Percentiles rank a stretch among this genome's conserved stretches.
Evolutionary conservation across 2,329 filamentous ascomycete species (phyloP).

Genomic region (Dryadomyces quercivorus): DNA sequence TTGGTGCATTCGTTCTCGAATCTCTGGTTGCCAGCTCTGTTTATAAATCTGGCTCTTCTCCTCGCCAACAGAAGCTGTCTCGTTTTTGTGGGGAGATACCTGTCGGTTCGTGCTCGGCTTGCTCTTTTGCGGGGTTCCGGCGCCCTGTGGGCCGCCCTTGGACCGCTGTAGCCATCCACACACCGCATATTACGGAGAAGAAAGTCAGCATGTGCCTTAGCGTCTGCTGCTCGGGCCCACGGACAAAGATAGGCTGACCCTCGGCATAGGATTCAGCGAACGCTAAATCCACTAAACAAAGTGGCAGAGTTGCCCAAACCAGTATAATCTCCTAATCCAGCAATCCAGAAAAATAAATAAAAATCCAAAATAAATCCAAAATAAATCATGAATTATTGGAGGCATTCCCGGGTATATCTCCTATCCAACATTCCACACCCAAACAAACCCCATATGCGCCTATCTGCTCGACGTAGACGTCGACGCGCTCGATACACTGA

Average conservation of each 20-base stretch:
- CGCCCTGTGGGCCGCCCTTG: background rate
- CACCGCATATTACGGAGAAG: background rate
- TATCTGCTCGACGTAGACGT: slow-evolving; percentile 8
- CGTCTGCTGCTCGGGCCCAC: background rate
- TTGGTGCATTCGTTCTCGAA: too few species aligned
- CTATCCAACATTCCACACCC: background rate
- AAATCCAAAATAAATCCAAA: background rate
- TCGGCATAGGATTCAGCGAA: background rate
- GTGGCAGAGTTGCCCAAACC: background rate
- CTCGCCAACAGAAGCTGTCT: background rate
- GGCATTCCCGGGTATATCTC: background rate
- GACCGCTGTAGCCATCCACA: background rate
- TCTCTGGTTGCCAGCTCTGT: too few species aligned
- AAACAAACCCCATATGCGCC: background rate
- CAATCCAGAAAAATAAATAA: background rate
- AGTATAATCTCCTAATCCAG: background rate
- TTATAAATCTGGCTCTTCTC: background rate
- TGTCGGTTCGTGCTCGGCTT: slow-evolving; percentile 1
- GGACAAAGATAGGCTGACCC: background rate
- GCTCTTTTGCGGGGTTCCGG: background rate
- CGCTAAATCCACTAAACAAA: background rate
- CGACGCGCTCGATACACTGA: slow-evolving; percentile 10
- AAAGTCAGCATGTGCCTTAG: background rate
- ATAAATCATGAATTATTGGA: background rate
- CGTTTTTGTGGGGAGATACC: background rate